phyloP scores from a whole-genome alignment of 208 protist genomes.

The Wallacemonas sp. region DNA sequence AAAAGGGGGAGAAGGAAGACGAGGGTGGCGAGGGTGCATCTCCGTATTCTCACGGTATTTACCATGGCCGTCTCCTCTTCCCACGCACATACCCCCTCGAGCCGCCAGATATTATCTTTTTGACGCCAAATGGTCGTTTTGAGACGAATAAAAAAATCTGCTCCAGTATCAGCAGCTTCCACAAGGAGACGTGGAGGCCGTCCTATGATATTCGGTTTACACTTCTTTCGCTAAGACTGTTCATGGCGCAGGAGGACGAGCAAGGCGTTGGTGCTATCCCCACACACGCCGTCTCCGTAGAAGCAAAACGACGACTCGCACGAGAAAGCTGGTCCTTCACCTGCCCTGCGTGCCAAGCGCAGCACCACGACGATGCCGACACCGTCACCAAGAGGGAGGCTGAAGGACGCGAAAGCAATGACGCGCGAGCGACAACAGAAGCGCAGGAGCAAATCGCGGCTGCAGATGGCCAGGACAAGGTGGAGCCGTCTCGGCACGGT shows the following conservation, averaged over 20 bases:
- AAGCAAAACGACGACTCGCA: slow-evolving; percentile 47
- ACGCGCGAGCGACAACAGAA: not conserved
- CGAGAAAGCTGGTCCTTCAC: slow-evolving; percentile 46
- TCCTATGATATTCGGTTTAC: slow-evolving; percentile 72
- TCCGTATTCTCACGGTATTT: slow-evolving; percentile 76
- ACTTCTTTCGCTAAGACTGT: slow-evolving; percentile 67
- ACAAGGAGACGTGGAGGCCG: slow-evolving; percentile 89
- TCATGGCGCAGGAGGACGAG: slow-evolving; percentile 88
- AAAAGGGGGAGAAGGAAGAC: not conserved
- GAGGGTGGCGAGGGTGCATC: slow-evolving; percentile 17
- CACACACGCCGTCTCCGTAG: slow-evolving; percentile 27
- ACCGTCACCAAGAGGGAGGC: not conserved
- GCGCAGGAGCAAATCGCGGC: no score
- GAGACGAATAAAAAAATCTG: slow-evolving; percentile 81
- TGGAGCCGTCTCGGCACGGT: no score
- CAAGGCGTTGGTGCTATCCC: slow-evolving; percentile 64
- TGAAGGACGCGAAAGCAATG: not conserved
- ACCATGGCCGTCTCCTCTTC: slow-evolving; percentile 85
- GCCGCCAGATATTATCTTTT: slow-evolving; percentile 88
- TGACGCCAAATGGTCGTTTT: slow-evolving; percentile 90
- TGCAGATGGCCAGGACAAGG: no score
- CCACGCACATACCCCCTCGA: slow-evolving; percentile 83
- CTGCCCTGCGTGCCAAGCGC: slow-evolving; percentile 38
- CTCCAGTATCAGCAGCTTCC: slow-evolving; percentile 84
- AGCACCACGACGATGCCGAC: slow-evolving; percentile 8